Percentiles rank a stretch among this genome's conserved stretches.
Evolutionary conservation across 805 yeast species (phyloP).

Genomic region (Spathaspora hagerdaliae): DNA sequence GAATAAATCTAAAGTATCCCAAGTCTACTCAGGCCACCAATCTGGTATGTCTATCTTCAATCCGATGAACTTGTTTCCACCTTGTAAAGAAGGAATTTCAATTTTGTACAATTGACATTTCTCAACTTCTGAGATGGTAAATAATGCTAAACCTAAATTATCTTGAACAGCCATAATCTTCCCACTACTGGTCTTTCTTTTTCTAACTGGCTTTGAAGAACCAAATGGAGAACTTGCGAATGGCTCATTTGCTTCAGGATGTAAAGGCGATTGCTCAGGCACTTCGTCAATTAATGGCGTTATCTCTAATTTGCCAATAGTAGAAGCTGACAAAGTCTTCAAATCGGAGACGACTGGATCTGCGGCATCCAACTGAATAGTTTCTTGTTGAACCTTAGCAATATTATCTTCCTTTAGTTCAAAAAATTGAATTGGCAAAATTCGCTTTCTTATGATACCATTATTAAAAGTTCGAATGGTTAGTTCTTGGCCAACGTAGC

Average conservation of each 20-base stretch:
- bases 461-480: conserved; percentile 83
- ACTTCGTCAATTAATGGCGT: conserved; percentile 18
- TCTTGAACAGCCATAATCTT: conserved; percentile 53
- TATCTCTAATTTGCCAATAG: conserved; percentile 13
- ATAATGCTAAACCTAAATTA: conserved; percentile 62
- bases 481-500: conserved; percentile 94
- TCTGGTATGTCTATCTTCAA: conserved; percentile 57
- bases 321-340: conserved; percentile 9
- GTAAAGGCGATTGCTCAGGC: conserved; percentile 2
- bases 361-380: conserved; percentile 9
- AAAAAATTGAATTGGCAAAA: conserved; percentile 58
- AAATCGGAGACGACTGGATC: conserved; percentile 16
- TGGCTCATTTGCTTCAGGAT: conserved; percentile 3
- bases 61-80: conserved; percentile 27
- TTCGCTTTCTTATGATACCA: conserved; percentile 78
- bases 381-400: conserved; percentile 8
- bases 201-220: conserved; percentile 18
- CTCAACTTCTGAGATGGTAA: conserved; percentile 45
- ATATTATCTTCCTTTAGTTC: conserved; percentile 9
- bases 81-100: conserved; percentile 19
- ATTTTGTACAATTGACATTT: conserved; percentile 33
- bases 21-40: conserved; percentile 56
- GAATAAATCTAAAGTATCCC: too few relatives aligned
- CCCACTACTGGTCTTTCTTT: conserved; percentile 50
- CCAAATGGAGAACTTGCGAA: conserved; percentile 41